Evolutionary conservation across 2,329 filamentous ascomycete genomes (phyloP).

Genomic region (Ambrosiella beaveri): DNA sequence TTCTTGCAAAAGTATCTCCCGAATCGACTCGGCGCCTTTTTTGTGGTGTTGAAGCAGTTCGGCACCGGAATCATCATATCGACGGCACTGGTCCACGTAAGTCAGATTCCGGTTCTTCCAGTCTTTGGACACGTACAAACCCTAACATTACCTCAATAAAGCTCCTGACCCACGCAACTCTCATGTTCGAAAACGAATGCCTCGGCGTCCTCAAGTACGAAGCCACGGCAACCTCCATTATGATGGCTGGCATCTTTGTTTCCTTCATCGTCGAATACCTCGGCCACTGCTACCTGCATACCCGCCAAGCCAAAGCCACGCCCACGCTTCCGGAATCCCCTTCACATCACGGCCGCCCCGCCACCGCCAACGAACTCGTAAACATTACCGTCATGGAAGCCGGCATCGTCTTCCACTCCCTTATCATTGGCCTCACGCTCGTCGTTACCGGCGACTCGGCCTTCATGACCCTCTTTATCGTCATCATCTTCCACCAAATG

Average conservation of each 20-base stretch:
- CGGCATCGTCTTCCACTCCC: slow-evolving; percentile 58
- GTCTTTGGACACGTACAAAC: not conserved
- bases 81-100: slow-evolving; percentile 51
- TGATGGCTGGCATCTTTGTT: slow-evolving; percentile 57
- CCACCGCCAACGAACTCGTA: slow-evolving; percentile 30
- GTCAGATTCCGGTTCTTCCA: slow-evolving; percentile 14
- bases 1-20: slow-evolving; percentile 22
- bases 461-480: slow-evolving; percentile 41
- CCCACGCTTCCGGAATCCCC: slow-evolving; percentile 12
- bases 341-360: slow-evolving; percentile 16
- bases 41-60: slow-evolving; percentile 54
- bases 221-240: slow-evolving; percentile 48
- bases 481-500: slow-evolving; percentile 64
- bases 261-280: slow-evolving; percentile 56
- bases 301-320: slow-evolving; percentile 18
- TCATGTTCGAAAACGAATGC: slow-evolving; percentile 59
- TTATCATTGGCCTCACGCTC: slow-evolving; percentile 46
- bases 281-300: slow-evolving; percentile 38
- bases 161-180: slow-evolving; percentile 53
- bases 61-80: slow-evolving; percentile 57
- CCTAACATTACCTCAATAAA: slow-evolving; percentile 19
- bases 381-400: slow-evolving; percentile 54
- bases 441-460: slow-evolving; percentile 40
- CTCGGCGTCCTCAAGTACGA: slow-evolving; percentile 51
- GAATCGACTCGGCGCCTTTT: slow-evolving; percentile 29